Conservation (phyloP, 2,329 filamentous ascomycete species). For the Aspergillus floridensis region DNA sequence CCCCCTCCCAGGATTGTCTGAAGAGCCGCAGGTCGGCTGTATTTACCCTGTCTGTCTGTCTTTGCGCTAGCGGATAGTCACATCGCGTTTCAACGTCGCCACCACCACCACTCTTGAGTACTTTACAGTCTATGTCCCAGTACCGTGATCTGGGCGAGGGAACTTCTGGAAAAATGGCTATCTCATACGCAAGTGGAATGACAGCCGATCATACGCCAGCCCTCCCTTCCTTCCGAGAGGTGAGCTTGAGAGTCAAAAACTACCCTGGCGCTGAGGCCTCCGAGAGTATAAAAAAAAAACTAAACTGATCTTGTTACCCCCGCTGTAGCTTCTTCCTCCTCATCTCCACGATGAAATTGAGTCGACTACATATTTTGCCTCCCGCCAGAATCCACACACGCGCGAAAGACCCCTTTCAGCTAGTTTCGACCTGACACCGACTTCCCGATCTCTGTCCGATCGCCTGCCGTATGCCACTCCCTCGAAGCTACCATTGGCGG, state of each 20-base stretch:
- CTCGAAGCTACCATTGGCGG: constrained; percentile 22
- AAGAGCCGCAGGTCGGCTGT: constrained; percentile 22
- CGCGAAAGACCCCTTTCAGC: constrained; percentile 32
- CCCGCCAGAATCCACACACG: constrained; percentile 29
- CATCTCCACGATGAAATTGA: constrained; percentile 45
- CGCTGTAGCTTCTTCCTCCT: constrained; percentile 36
- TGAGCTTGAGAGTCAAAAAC: constrained; percentile 19
- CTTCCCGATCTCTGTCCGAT: constrained; percentile 30
- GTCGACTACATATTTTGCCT: constrained; percentile 34
- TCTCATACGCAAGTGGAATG: constrained; percentile 37
- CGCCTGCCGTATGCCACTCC: constrained; percentile 19
- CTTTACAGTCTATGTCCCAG: constrained; percentile 37
- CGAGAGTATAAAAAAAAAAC: background rate
- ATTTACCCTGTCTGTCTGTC: constrained; percentile 3
- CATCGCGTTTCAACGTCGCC: background rate
- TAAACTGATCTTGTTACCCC: constrained; percentile 4
- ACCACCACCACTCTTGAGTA: constrained; percentile 4
- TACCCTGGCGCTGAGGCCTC: background rate
- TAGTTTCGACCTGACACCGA: constrained; percentile 29
- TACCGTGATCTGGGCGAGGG: constrained; percentile 32
- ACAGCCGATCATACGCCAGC: constrained; percentile 33
- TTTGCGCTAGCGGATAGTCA: constrained; percentile 2
- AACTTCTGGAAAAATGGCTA: constrained; percentile 33
- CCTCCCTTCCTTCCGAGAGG: constrained; percentile 41
- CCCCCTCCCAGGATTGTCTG: background rate